Percentiles rank a stretch among this genome's conserved stretches.
Conservation (phyloP, 1,139 yeast genomes). For the Suhomyces chickasaworum region DNA sequence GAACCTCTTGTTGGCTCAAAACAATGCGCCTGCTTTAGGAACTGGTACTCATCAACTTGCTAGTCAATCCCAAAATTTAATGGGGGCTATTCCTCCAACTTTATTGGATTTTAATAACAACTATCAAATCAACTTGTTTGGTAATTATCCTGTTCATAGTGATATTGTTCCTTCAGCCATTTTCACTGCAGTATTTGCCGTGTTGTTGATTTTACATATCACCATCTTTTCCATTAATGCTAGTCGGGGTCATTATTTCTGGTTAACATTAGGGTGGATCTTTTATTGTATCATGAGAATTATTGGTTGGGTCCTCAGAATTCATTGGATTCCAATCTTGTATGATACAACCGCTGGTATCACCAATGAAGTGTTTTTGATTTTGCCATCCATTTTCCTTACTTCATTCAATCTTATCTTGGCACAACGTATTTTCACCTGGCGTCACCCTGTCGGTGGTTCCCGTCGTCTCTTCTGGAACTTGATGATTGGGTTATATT, state of each 20-base stretch:
- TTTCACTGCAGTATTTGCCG: slow-evolving; percentile 33
- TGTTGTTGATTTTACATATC: slow-evolving; percentile 31
- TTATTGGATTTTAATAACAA: slow-evolving; percentile 24
- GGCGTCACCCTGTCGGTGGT: slow-evolving; percentile 54
- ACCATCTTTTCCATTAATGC: slow-evolving; percentile 31
- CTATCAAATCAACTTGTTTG: slow-evolving; percentile 36
- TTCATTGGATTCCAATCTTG: slow-evolving; percentile 33
- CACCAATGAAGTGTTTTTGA: slow-evolving; percentile 36
- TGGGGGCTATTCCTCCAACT: slow-evolving; percentile 29
- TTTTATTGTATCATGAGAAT: slow-evolving; percentile 32
- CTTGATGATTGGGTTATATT: slow-evolving; percentile 36
- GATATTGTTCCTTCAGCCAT: slow-evolving; percentile 37
- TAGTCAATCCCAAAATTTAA: slow-evolving; percentile 22
- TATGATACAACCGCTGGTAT: slow-evolving; percentile 31
- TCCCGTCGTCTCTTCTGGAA: slow-evolving; percentile 39
- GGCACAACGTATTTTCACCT: slow-evolving; percentile 47
- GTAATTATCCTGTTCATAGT: slow-evolving; percentile 32
- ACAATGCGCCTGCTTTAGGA: slow-evolving; percentile 21
- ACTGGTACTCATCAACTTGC: slow-evolving; percentile 26
- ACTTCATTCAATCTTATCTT: slow-evolving; percentile 42
- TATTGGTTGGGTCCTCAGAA: slow-evolving; percentile 35
- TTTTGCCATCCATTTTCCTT: slow-evolving; percentile 36
- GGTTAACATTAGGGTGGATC: slow-evolving; percentile 36
- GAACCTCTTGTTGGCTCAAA: slow-evolving; percentile 21
- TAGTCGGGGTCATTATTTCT: slow-evolving; percentile 41